phyloP scores from a whole-genome alignment of 495 filamentous ascomycete genomes.

The Staphylotrichum tortipilum region DNA sequence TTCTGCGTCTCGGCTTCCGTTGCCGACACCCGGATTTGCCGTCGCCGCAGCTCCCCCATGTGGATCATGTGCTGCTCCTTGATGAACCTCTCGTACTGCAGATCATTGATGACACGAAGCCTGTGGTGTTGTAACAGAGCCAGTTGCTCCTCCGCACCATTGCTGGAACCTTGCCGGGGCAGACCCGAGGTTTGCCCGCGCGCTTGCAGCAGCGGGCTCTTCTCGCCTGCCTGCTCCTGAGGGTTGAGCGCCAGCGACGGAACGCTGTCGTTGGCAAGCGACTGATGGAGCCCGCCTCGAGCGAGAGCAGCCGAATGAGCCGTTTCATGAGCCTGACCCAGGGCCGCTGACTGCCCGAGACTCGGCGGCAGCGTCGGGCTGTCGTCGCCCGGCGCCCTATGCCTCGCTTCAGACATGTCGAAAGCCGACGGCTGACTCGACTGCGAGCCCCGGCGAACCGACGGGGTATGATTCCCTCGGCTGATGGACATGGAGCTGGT shows the following conservation, averaged over 20 bases:
- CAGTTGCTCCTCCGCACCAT: conserved; percentile 33
- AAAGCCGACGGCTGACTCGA: conserved; percentile 32
- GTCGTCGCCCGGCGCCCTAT: conserved; percentile 35
- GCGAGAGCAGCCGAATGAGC: conserved; percentile 44
- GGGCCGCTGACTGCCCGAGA: conserved; percentile 34
- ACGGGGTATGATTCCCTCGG: conserved; percentile 18
- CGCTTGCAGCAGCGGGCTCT: conserved; percentile 14
- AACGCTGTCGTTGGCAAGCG: conserved; percentile 42
- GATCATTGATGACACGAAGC: conserved; percentile 59
- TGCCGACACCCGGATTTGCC: conserved; percentile 59
- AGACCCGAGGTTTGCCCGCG: conserved; percentile 9
- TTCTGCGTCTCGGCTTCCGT: conserved; percentile 70
- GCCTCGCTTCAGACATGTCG: conserved; percentile 33
- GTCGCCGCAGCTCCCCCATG: conserved; percentile 60
- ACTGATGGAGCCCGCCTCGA: conserved; percentile 44
- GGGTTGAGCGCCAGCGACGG: conserved; percentile 38
- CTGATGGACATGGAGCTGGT: conserved; percentile 28
- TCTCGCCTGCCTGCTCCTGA: conserved; percentile 31
- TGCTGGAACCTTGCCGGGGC: not conserved
- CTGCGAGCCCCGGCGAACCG: conserved; percentile 29
- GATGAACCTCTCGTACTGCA: conserved; percentile 68
- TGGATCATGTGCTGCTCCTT: conserved; percentile 68
- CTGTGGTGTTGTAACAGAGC: conserved; percentile 56
- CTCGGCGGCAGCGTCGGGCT: conserved; percentile 49
- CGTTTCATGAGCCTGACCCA: conserved; percentile 45